Evolutionary conservation across 768 basidiomycete species (phyloP).

Genomic region (Mycena crocata): DNA sequence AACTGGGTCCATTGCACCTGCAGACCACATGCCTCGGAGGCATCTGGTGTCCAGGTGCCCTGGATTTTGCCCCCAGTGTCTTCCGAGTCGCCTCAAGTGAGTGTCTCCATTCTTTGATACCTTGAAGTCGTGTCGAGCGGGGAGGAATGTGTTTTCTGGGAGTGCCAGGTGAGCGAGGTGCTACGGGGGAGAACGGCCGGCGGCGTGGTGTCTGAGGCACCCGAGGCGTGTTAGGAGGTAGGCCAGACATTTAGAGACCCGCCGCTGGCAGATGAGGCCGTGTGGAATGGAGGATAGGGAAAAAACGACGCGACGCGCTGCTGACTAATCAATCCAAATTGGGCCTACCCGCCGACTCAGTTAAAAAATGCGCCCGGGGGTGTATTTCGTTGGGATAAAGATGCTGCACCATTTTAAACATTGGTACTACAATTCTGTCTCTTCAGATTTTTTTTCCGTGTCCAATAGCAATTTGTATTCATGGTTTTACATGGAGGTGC

Average conservation of each 20-base stretch:
- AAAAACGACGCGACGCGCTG: not conserved
- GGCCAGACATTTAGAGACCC: not conserved
- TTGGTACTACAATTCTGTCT: constrained; percentile 2
- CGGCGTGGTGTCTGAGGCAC: not conserved
- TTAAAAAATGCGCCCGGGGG: not conserved
- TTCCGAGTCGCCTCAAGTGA: too few relatives aligned
- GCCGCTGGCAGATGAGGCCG: too few relatives aligned
- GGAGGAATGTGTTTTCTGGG: not conserved
- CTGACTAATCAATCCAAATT: not conserved
- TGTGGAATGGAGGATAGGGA: not conserved
- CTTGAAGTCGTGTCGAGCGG: not conserved
- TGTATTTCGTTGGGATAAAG: not conserved
- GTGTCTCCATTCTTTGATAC: not conserved
- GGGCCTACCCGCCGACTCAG: not conserved
- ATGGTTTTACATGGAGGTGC: too few relatives aligned
- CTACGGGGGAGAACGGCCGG: not conserved
- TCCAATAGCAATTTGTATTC: too few relatives aligned
- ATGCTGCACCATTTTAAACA: not conserved
- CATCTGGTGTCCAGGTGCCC: not conserved
- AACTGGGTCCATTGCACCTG: too few relatives aligned
- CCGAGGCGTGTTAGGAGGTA: not conserved
- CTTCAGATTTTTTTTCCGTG: not conserved
- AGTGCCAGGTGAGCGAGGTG: not conserved
- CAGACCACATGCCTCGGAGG: too few relatives aligned
- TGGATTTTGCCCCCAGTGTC: too few relatives aligned